Evolutionary conservation across 2,329 filamentous ascomycete genomes (phyloP).

Genomic region (Cucurbitaria berberidis): DNA sequence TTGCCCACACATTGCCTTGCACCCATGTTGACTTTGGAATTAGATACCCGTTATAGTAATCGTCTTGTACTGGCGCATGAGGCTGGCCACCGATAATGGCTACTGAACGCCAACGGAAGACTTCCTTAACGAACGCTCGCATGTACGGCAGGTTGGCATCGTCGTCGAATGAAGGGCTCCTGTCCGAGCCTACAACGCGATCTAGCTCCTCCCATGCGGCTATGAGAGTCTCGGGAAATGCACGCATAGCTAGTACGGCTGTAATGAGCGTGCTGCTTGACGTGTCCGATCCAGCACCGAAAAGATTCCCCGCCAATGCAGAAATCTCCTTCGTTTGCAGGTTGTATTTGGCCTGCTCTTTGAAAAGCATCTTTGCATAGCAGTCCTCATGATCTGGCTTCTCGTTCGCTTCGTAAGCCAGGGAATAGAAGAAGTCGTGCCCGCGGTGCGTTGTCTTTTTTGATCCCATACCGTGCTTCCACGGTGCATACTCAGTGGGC

Average conservation of each 20-base stretch:
- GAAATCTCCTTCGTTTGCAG: constrained; percentile 41
- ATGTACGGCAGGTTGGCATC: constrained; percentile 47
- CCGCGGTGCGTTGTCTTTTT: constrained; percentile 35
- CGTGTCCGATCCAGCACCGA: constrained; percentile 45
- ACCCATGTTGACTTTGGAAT: constrained; percentile 51
- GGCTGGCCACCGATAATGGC: constrained; percentile 46
- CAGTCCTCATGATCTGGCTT: constrained; percentile 41
- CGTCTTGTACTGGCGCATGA: constrained; percentile 43
- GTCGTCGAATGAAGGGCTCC: constrained; percentile 46
- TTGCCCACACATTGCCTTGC: constrained; percentile 51
- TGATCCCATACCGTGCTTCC: constrained; percentile 44
- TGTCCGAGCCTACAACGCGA: constrained; percentile 37
- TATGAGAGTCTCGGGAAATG: constrained; percentile 39
- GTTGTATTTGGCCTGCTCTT: constrained; percentile 38
- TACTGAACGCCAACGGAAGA: constrained; percentile 44
- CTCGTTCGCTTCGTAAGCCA: constrained; percentile 39
- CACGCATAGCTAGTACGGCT: constrained; percentile 42
- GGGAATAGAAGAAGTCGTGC: constrained; percentile 45
- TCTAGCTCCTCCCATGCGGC: constrained; percentile 44
- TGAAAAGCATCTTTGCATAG: constrained; percentile 52
- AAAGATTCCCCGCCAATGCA: constrained; percentile 39
- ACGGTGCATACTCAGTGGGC: constrained; percentile 55
- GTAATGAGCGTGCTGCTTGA: constrained; percentile 45
- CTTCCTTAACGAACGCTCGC: constrained; percentile 45
- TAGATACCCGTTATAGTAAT: constrained; percentile 47